A percentile compares a stretch with the other conserved stretches of the same genome.
phyloP scores from a whole-genome alignment of 495 filamentous ascomycete species.

The Cenococcum geophilum region DNA sequence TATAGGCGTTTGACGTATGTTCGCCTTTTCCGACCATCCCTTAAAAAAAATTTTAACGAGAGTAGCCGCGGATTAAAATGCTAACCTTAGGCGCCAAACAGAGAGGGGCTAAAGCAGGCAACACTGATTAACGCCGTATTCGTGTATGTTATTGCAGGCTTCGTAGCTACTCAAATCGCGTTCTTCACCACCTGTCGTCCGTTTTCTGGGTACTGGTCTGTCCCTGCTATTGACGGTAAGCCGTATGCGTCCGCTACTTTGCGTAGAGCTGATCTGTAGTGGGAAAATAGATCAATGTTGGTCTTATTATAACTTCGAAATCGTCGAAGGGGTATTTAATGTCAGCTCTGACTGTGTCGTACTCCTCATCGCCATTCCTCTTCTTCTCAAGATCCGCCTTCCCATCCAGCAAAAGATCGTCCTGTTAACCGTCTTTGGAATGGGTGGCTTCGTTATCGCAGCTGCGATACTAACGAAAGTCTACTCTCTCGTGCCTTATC shows the following conservation, averaged over 20 bases:
- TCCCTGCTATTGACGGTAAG: not conserved
- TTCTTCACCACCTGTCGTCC: not conserved
- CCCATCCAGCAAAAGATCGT: constrained; percentile 37
- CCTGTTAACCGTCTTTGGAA: constrained; percentile 42
- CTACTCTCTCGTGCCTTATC: constrained; percentile 38
- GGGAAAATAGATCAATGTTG: constrained; percentile 44
- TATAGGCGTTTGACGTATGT: too few relatives aligned
- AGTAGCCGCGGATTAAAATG: too few relatives aligned
- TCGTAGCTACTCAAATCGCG: constrained; percentile 30
- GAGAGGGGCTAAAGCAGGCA: too few relatives aligned
- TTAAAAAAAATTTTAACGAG: too few relatives aligned
- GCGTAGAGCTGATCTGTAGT: too few relatives aligned
- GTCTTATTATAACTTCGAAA: constrained; percentile 48
- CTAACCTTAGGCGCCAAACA: too few relatives aligned
- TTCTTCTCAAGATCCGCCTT: constrained; percentile 39
- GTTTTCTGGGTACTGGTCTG: constrained; percentile 16
- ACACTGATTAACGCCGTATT: constrained; percentile 2
- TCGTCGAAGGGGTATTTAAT: constrained; percentile 48
- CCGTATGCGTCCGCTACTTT: not conserved
- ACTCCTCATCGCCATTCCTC: constrained; percentile 43
- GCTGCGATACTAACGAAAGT: constrained; percentile 41
- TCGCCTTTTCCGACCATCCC: too few relatives aligned
- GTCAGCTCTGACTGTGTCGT: constrained; percentile 47
- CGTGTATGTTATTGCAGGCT: constrained; percentile 12
- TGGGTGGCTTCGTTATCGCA: constrained; percentile 44